These are phyloP conservation scores for Pulchroboletus neoregius DNA, from an alignment of 1,284 basidiomycete genomes.

Conservation along the genomic window DNA sequence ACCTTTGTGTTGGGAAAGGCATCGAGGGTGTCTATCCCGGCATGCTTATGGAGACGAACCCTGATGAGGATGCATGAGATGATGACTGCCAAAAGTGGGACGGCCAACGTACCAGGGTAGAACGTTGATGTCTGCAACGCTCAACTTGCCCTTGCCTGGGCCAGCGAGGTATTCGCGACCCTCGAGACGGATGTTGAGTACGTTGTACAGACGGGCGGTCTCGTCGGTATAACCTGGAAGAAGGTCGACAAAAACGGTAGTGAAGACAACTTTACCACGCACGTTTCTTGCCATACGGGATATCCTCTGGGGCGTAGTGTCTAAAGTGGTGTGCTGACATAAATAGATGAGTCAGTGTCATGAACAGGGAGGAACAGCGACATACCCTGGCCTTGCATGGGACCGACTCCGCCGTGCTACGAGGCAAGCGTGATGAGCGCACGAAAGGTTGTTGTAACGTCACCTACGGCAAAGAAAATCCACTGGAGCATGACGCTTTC, in stretches of 20 bases:
- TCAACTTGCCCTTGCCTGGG: conserved; percentile 44
- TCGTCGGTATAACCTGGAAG: conserved; percentile 47
- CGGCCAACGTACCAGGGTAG: conserved; percentile 32
- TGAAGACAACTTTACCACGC: not conserved
- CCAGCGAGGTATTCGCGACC: conserved; percentile 50
- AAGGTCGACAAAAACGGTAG: not conserved
- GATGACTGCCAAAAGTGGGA: not conserved
- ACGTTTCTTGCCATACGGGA: conserved; percentile 39
- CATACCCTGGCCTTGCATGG: conserved; percentile 46
- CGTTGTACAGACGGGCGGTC: conserved; percentile 49
- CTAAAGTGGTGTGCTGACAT: conserved; percentile 37
- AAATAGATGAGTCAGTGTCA: not conserved
- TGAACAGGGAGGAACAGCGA: not conserved
- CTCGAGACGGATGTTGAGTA: conserved; percentile 48
- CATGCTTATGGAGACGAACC: conserved; percentile 36
- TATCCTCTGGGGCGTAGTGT: conserved; percentile 37
- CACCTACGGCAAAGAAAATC: conserved; percentile 59
- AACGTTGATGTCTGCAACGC: conserved; percentile 41
- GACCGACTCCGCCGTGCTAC: conserved; percentile 40
- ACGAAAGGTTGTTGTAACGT: not conserved
- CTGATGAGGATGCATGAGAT: conserved; percentile 30
- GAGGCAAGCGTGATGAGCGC: not conserved
- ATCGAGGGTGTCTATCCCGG: conserved; percentile 38
- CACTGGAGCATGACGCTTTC: conserved; percentile 58
- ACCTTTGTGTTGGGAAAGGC: conserved; percentile 42